These are phyloP conservation scores for Clonostachys solani DNA, from an alignment of 2,329 filamentous ascomycete genomes.

Conservation along the genomic window DNA sequence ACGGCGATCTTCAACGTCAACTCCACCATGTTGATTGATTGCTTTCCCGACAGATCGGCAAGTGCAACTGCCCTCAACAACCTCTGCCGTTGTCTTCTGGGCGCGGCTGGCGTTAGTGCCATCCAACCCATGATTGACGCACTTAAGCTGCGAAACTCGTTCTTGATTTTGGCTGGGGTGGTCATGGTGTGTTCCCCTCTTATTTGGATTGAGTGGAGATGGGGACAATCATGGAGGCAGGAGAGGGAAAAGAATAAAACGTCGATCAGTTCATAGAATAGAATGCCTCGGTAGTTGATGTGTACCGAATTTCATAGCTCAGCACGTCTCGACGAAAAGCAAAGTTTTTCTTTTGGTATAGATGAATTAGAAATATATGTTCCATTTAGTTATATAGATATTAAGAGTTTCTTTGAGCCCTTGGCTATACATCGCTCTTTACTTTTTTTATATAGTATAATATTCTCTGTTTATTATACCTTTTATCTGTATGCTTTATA, in stretches of 20 bases:
- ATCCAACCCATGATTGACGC: conserved; percentile 6
- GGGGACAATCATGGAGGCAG: conserved; percentile 2
- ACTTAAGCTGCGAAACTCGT: background rate
- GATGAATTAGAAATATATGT: no score
- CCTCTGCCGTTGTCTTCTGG: conserved; percentile 19
- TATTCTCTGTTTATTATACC: no score
- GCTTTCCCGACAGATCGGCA: conserved; percentile 20
- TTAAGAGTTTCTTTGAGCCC: no score
- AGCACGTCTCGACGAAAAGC: no score
- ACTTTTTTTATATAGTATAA: no score
- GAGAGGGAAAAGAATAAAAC: background rate
- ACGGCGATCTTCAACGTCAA: conserved; percentile 29
- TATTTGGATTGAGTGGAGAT: conserved; percentile 3
- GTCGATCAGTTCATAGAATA: no score
- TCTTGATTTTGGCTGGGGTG: conserved; percentile 1
- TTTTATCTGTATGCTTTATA: no score
- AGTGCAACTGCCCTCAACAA: conserved; percentile 26
- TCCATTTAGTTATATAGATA: no score
- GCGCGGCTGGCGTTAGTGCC: conserved; percentile 15
- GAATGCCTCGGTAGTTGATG: no score
- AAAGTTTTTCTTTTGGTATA: no score
- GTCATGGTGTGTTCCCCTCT: background rate
- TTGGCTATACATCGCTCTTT: no score
- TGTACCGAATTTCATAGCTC: no score
- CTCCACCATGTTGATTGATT: conserved; percentile 22